These are phyloP conservation scores for Penicillium sp. DNA, from an alignment of 2,329 filamentous ascomycete genomes.

Conservation along the genomic window DNA sequence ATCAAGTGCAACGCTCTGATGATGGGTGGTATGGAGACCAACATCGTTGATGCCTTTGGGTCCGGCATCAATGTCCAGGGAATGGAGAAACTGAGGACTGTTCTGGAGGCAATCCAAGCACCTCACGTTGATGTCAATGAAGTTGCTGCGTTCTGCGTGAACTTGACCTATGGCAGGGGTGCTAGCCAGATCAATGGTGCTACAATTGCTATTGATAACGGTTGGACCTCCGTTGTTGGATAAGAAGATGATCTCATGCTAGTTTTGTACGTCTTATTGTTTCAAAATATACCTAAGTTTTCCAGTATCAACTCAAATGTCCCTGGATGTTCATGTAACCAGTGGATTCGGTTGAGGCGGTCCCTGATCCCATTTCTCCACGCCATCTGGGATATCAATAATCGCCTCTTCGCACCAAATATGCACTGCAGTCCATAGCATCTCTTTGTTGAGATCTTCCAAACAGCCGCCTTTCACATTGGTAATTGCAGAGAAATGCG, in stretches of 20 bases:
- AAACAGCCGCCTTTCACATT: constrained; percentile 69
- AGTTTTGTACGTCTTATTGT: background rate
- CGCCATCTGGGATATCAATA: constrained; percentile 67
- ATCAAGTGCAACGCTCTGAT: constrained; percentile 56
- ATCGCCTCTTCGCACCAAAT: constrained; percentile 70
- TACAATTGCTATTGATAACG: constrained; percentile 32
- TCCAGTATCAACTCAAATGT: background rate
- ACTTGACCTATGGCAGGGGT: constrained; percentile 27
- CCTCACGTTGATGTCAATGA: constrained; percentile 27
- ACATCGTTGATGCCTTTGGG: constrained; percentile 52
- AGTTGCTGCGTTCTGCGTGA: constrained; percentile 31
- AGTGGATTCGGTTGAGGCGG: constrained; percentile 32
- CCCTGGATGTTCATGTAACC: background rate
- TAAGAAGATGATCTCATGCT: background rate
- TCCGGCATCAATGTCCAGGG: constrained; percentile 28
- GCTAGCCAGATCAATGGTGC: constrained; percentile 31
- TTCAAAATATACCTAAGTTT: too few species aligned
- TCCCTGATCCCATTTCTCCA: constrained; percentile 57
- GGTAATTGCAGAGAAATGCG: constrained; percentile 45
- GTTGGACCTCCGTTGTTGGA: constrained; percentile 25
- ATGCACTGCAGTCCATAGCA: constrained; percentile 62
- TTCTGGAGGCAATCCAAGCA: constrained; percentile 17
- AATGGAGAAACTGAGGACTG: constrained; percentile 14
- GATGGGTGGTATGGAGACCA: constrained; percentile 58
- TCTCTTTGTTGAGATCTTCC: constrained; percentile 61